These are phyloP conservation scores for Verticillium albo-atrum DNA, from an alignment of 2,329 filamentous ascomycete species.

Conservation along the genomic window DNA sequence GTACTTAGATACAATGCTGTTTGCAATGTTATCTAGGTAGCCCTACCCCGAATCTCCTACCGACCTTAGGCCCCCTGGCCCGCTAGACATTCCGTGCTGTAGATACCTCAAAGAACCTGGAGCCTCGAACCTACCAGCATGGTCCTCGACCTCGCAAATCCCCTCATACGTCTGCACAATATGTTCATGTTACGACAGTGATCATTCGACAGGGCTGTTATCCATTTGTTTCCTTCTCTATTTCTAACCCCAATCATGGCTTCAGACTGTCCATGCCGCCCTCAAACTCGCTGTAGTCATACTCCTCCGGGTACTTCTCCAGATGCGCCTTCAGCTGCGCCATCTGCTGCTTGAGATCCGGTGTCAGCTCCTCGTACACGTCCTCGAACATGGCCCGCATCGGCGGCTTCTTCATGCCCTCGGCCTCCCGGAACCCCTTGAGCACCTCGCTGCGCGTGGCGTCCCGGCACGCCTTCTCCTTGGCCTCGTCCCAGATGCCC, in stretches of 20 bases:
- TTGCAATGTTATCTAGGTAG: too few relatives aligned
- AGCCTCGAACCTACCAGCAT: too few relatives aligned
- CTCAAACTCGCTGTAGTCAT: conserved; percentile 75
- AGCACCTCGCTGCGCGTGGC: conserved; percentile 69
- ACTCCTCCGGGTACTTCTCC: conserved; percentile 85
- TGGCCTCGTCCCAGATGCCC: conserved; percentile 77
- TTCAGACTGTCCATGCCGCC: conserved; percentile 64
- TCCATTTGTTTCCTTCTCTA: too few relatives aligned
- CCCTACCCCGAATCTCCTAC: too few relatives aligned
- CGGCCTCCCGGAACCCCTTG: conserved; percentile 77
- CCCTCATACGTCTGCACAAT: too few relatives aligned
- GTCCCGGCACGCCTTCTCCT: conserved; percentile 69
- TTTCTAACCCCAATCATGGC: conserved; percentile 7
- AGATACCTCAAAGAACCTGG: too few relatives aligned
- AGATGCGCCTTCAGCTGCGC: conserved; percentile 69
- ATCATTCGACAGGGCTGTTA: too few relatives aligned
- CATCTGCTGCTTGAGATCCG: conserved; percentile 71
- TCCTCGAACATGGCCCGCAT: conserved; percentile 76
- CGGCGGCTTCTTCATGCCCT: conserved; percentile 74
- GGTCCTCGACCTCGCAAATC: too few relatives aligned
- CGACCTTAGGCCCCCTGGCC: too few relatives aligned
- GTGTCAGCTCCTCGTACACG: conserved; percentile 83
- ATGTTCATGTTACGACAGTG: too few relatives aligned
- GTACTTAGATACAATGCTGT: too few relatives aligned
- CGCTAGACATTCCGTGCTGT: too few relatives aligned